Evolutionary conservation across 257 asterid genomes (phyloP).

Genomic region (Solanum microdontum): DNA sequence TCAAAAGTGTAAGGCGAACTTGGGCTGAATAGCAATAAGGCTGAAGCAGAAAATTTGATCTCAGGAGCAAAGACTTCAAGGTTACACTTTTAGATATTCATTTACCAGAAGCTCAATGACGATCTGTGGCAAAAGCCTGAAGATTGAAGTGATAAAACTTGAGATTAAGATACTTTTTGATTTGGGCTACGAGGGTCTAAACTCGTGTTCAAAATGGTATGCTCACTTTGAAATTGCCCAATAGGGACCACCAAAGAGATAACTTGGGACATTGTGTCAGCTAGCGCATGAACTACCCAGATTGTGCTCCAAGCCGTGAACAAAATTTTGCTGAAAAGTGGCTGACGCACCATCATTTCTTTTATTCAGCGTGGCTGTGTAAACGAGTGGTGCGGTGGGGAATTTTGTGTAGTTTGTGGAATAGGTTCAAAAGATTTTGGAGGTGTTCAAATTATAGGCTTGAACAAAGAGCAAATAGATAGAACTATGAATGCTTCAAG

Average conservation of each 20-base stretch:
- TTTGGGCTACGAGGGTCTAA: not conserved
- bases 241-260: not conserved
- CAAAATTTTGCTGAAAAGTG: not conserved
- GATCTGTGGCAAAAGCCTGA: not conserved
- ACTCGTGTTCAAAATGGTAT: not conserved
- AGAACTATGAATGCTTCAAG: not conserved
- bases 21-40: not conserved
- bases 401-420: not conserved
- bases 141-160: not conserved
- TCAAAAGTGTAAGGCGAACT: not conserved
- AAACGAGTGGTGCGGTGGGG: not conserved
- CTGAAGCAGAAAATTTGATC: not conserved
- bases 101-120: not conserved
- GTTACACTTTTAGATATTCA: not conserved
- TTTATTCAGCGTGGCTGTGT: not conserved
- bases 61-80: not conserved
- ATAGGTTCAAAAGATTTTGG: not conserved
- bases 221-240: not conserved
- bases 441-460: not conserved
- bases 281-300: not conserved
- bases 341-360: not conserved
- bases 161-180: not conserved
- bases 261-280: not conserved
- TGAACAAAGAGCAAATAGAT: not conserved
- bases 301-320: not conserved